Evolutionary conservation across 768 basidiomycete species (phyloP), one percentile per base, ranked within the genome.

Genomic region (Tremella fuciformis): DNA sequence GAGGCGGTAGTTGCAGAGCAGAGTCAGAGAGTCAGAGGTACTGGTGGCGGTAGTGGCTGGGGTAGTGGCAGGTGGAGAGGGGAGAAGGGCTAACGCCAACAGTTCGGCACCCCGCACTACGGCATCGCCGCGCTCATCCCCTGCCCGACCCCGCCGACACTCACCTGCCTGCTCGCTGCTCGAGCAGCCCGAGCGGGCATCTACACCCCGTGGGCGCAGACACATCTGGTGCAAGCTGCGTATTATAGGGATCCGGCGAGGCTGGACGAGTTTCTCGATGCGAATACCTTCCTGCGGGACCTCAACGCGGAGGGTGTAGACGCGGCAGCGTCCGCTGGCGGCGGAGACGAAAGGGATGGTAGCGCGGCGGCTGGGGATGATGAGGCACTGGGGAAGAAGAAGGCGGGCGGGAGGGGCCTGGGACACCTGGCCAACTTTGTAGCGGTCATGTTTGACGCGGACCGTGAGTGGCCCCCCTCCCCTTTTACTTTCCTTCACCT

Each of bases 171-270:
- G 8, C 55, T 76, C 2, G 77, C 77, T 2, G 69, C 64, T 11
- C 55, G 63, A 18, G 68, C 73, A 6, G 77, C 77, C n/a, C 54
- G 67, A 44, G 38, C 58, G n/a, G 75, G 75, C 0, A 71, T 77
- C 9, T 78, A 78, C 57, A 65, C 70, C 8, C 18, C 60, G 8
- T 78, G 65, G 58, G 74, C 77, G 0, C 77, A 78, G 51, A 21
- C 39, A 11, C 67, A 74, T 49, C 69, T 76, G 22, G 51, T 76
- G 21, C 67, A 78, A 29, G 80, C 80, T 0, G 76, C 78, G 53
- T 80, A 80, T 67, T 80, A 71, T 48, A 58, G 80, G 13, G 79
- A 80, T 61, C 72, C 71, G 8, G 66, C 65, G 15, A 57, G 76
- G 22, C 55, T 80, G 29, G 77, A 75, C 13, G 70, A 76, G 29